phyloP scores from a whole-genome alignment of 2,329 filamentous ascomycete genomes.

The Tolypocladium capitatum region DNA sequence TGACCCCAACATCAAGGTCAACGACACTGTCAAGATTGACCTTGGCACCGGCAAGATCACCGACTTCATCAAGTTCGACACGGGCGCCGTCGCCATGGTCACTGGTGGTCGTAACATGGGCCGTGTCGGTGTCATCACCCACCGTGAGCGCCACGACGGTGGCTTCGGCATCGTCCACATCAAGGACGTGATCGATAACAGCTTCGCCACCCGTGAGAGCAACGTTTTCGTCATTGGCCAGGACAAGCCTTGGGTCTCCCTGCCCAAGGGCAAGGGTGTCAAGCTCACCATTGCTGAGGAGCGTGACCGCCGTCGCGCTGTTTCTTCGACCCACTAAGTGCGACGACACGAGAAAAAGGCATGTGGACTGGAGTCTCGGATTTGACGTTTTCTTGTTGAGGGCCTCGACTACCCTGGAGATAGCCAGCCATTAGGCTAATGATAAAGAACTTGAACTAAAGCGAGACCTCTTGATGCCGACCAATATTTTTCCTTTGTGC shows the following conservation, averaged over 20 bases:
- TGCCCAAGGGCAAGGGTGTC: conserved; percentile 99
- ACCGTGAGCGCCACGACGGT: conserved; percentile 99
- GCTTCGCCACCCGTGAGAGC: conserved; percentile 96
- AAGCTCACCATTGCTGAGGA: conserved; percentile 99
- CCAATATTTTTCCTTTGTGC: not conserved
- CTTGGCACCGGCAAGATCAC: conserved; percentile 92
- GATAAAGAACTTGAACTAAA: conserved; percentile 16
- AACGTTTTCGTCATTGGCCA: conserved; percentile 99
- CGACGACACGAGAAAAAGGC: conserved; percentile 15
- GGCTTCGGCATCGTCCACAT: conserved; percentile 99
- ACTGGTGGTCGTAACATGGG: conserved; percentile 99
- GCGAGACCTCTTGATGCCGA: not conserved
- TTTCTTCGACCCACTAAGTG: conserved; percentile 37
- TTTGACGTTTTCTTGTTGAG: conserved; percentile 21
- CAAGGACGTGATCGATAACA: conserved; percentile 99
- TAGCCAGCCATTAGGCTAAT: conserved; percentile 22
- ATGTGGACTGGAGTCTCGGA: conserved; percentile 27
- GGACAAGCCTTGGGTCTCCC: conserved; percentile 98
- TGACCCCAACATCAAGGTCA: conserved; percentile 96
- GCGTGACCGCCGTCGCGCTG: conserved; percentile 88
- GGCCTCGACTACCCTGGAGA: conserved; percentile 17
- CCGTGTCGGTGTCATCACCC: conserved; percentile 99
- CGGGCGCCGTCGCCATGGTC: conserved; percentile 93
- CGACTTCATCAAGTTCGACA: conserved; percentile 98
- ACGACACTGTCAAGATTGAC: conserved; percentile 99